phyloP scores from a whole-genome alignment of 202 grass and related monocot genomes.

The Brachypodium distachyon region DNA sequence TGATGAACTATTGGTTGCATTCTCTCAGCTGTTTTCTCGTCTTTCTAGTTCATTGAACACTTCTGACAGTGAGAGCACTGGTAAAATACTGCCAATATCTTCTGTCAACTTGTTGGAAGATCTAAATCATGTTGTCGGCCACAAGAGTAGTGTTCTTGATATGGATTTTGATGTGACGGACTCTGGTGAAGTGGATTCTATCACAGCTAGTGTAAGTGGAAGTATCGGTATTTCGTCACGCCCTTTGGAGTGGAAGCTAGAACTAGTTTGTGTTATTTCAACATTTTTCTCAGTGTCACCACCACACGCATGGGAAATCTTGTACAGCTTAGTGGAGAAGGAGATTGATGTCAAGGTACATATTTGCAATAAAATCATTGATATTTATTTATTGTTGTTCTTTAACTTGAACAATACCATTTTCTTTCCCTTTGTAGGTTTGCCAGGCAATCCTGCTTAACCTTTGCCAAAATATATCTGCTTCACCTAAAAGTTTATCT shows the following conservation, averaged over 20 bases:
- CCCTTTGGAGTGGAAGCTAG: slow-evolving; percentile 50
- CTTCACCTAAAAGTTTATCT: slow-evolving; percentile 46
- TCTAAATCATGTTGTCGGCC: slow-evolving; percentile 26
- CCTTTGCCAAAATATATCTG: slow-evolving; percentile 65
- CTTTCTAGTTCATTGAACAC: slow-evolving; percentile 37
- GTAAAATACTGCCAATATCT: slow-evolving; percentile 39
- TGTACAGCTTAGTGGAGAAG: slow-evolving; percentile 53
- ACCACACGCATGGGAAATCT: slow-evolving; percentile 63
- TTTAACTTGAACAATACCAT: slow-evolving; percentile 11
- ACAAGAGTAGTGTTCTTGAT: slow-evolving; percentile 52
- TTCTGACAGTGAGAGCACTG: slow-evolving; percentile 30
- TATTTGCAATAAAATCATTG: slow-evolving; percentile 9
- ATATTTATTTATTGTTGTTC: slow-evolving; percentile 3
- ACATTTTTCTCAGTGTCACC: slow-evolving; percentile 67
- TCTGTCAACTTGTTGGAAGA: slow-evolving; percentile 40
- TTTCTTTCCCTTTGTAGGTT: slow-evolving; percentile 49
- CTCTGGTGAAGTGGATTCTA: slow-evolving; percentile 54
- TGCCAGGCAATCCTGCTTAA: slow-evolving; percentile 55
- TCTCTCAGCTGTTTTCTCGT: slow-evolving; percentile 55
- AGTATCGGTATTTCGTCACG: slow-evolving; percentile 37
- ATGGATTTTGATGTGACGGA: slow-evolving; percentile 73
- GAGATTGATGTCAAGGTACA: slow-evolving; percentile 59
- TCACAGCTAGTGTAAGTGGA: slow-evolving; percentile 30
- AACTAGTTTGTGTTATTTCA: slow-evolving; percentile 61
- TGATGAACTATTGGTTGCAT: slow-evolving; percentile 63